These are phyloP conservation scores for Dorcoceras hygrometricum DNA, from an alignment of 257 asterid genomes.

Conservation along the genomic window DNA sequence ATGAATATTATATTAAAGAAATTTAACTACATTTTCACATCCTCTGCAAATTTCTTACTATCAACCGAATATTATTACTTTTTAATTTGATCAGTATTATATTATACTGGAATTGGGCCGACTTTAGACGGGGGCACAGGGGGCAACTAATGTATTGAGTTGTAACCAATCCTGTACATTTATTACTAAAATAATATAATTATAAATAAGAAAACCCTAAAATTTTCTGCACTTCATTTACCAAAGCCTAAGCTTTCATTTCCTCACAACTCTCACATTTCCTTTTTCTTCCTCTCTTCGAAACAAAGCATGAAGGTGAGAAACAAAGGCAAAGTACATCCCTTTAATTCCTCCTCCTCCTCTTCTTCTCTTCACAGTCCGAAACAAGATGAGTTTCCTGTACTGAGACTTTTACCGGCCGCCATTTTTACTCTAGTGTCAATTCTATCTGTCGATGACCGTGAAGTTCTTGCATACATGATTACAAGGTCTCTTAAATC, in stretches of 20 bases:
- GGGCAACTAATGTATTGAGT: too few species aligned
- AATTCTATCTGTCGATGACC: slow-evolving; percentile 50
- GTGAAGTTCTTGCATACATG: slow-evolving; percentile 67
- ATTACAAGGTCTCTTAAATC: slow-evolving; percentile 63
- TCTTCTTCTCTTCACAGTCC: slow-evolving; percentile 13
- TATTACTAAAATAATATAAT: too few species aligned
- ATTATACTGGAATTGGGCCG: too few species aligned
- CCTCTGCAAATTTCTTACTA: too few species aligned
- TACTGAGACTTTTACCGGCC: slow-evolving; percentile 55
- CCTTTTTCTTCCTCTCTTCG: neutral
- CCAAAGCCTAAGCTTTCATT: slow-evolving; percentile 1
- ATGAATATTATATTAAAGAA: too few species aligned
- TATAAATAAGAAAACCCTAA: neutral
- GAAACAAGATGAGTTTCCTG: slow-evolving; percentile 28
- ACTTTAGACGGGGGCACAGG: too few species aligned
- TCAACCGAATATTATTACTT: too few species aligned
- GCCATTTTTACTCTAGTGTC: slow-evolving; percentile 53
- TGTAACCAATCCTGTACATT: neutral
- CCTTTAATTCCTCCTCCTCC: slow-evolving; percentile 40
- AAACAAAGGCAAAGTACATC: slow-evolving; percentile 78
- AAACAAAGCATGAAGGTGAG: slow-evolving; percentile 43
- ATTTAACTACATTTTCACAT: too few species aligned
- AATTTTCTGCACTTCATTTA: neutral
- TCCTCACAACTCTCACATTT: neutral
- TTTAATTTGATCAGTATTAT: too few species aligned